Conservation (phyloP, 2,329 filamentous ascomycete species). For the Rutstroemia sp. region DNA sequence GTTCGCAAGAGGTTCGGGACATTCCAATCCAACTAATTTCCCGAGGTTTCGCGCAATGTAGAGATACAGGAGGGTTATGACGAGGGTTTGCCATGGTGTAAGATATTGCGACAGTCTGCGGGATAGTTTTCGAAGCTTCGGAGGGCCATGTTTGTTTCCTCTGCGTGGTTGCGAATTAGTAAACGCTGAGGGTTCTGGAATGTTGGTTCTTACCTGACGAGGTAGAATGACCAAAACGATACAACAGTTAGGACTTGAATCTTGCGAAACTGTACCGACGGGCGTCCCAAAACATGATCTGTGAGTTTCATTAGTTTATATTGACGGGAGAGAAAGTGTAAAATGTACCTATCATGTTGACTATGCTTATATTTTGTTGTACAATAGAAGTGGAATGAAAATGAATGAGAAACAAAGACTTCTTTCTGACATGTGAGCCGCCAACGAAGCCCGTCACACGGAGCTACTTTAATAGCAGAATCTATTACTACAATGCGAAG, state of each 20-base stretch:
- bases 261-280: constrained; percentile 84
- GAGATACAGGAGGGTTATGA: constrained; percentile 82
- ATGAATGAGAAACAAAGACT: constrained; percentile 2
- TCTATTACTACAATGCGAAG: no score
- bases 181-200: not conserved
- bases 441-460: not conserved
- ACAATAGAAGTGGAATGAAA: not conserved
- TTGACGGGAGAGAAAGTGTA: no score
- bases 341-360: constrained; percentile 9
- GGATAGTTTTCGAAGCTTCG: constrained; percentile 63
- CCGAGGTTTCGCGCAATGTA: constrained; percentile 91
- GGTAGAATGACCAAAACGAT: constrained; percentile 82
- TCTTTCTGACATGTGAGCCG: constrained; percentile 4
- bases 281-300: constrained; percentile 89
- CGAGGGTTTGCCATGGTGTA: constrained; percentile 83
- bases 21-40: constrained; percentile 83
- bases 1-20: constrained; percentile 87
- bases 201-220: constrained; percentile 53
- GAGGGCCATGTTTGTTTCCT: constrained; percentile 85
- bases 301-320: not conserved
- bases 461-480: not conserved
- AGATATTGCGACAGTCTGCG: constrained; percentile 60
- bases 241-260: constrained; percentile 89
- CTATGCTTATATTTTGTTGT: not conserved
- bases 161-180: constrained; percentile 36